Evolutionary conservation across 352 stramenopile species (phyloP), one percentile per base, ranked within the genome.

Genomic region (Phytophthora crassamura): DNA sequence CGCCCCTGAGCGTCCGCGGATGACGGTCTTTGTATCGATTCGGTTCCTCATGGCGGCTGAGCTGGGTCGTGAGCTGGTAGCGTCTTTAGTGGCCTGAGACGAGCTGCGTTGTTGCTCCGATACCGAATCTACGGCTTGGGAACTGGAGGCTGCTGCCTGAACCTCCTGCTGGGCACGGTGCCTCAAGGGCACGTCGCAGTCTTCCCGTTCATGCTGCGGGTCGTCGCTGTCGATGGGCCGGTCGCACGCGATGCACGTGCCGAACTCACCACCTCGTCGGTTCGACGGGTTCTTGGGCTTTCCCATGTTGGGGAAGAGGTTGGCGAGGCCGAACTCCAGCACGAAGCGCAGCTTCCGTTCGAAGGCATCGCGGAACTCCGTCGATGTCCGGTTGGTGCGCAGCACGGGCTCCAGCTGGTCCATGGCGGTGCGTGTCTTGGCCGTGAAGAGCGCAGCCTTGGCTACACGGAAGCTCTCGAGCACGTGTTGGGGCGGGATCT

Each of bases 171-270:
- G 63, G 7, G 56, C 56, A 34, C 56, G 49, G 25, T 71, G 63
- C 5, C 56, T 42, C 20, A 57, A 28, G 4, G 56, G 55, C 0
- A 58, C 47, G 4, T 65, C 54, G 2, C 28, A 20, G 33, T 72
- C 64, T 30, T 67, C 56, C 8, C 18, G 28, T 9, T 69, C 45
- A n/a, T 47, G 7, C 12, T 52, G 51, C 0, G 34, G 38, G 9
- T 74, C 38, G 2, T 77, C 58, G 16, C 72, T 63, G 22, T 89
- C 78, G 7, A 90, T 73, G 14, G 82, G 82, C 0, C 82, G 79
- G 32, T 90, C 78, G 16, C 82, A 90, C 0, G 82, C 82, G 16
- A 90, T 88, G 42, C 82, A 90, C 4, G 82, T 89, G 0, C 79
- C 78, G 7, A 78, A 57, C n/a, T 77, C 52, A 0, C 67, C 64